Percentiles rank a stretch among this genome's conserved stretches.
Evolutionary conservation across 495 filamentous ascomycete genomes (phyloP).

Genomic region (Trichoderma gamsii): DNA sequence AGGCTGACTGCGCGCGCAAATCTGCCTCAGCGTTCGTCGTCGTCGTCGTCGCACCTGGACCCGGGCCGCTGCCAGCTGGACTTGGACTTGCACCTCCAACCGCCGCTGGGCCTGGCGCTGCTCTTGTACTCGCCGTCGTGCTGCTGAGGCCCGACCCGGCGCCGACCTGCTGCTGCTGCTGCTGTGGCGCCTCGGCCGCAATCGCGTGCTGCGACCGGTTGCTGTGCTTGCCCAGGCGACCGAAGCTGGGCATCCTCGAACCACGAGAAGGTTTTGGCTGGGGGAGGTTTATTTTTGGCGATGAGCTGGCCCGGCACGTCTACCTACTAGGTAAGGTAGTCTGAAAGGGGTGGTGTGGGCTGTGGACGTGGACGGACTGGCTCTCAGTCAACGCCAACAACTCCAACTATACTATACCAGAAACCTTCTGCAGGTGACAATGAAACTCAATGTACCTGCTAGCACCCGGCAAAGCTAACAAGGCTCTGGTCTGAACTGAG

Average conservation of each 20-base stretch:
- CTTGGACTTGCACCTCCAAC: constrained; percentile 16
- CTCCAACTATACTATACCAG: too few species aligned
- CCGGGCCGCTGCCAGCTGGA: neutral
- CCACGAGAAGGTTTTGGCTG: neutral
- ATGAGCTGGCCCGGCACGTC: neutral
- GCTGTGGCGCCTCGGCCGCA: constrained; percentile 20
- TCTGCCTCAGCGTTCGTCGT: constrained; percentile 17
- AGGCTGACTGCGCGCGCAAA: constrained; percentile 35
- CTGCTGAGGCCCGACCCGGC: constrained; percentile 18
- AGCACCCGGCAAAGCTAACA: too few species aligned
- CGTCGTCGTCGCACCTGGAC: neutral
- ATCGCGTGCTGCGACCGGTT: constrained; percentile 31
- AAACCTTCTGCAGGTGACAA: too few species aligned
- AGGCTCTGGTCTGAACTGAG: too few species aligned
- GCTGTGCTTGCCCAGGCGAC: constrained; percentile 22
- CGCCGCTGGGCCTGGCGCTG: constrained; percentile 19
- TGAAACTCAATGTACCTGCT: too few species aligned
- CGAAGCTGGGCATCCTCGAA: constrained; percentile 15
- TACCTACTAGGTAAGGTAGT: neutral
- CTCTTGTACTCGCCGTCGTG: constrained; percentile 19
- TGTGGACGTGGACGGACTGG: neutral
- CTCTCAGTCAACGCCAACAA: too few species aligned
- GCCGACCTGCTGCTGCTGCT: too few species aligned
- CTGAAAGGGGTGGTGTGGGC: neutral
- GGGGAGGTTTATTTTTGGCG: constrained; percentile 7